Percentiles rank a stretch among this genome's conserved stretches.
Conservation (phyloP, 129 eudicot species). For the Helianthus tuberosus region DNA sequence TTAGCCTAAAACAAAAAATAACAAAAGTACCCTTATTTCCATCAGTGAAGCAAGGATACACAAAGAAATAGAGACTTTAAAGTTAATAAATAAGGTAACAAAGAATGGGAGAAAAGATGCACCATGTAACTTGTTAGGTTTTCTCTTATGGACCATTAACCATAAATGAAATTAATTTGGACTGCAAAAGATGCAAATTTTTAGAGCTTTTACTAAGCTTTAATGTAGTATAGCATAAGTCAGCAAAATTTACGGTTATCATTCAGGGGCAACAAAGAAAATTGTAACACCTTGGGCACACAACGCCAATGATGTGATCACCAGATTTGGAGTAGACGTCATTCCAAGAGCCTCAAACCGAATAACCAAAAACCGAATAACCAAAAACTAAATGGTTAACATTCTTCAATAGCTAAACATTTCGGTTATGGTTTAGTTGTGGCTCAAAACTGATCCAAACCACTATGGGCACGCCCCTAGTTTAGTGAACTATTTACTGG, state of each 20-base stretch:
- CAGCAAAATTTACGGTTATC: neutral
- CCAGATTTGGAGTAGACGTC: no score
- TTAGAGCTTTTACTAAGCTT: neutral
- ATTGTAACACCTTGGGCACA: neutral
- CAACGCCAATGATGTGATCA: neutral
- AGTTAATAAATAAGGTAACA: conserved; percentile 11
- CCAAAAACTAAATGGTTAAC: no score
- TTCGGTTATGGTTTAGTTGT: no score
- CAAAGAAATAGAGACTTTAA: neutral
- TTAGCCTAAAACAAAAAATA: no score
- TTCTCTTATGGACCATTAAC: no score
- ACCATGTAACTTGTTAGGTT: no score
- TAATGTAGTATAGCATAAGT: neutral
- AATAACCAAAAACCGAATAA: no score
- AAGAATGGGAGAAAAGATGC: neutral
- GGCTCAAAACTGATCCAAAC: no score
- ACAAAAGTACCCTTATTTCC: conserved; percentile 6
- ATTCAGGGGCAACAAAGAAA: neutral
- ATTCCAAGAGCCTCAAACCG: no score
- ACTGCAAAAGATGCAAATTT: neutral
- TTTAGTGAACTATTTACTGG: no score
- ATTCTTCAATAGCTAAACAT: no score
- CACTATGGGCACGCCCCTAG: no score
- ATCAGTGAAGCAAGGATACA: neutral
- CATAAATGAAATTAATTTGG: neutral